A percentile compares a stretch with the other conserved stretches of the same genome.
Conservation (phyloP, 148 eudicot species). For the Rhododendron molle region DNA sequence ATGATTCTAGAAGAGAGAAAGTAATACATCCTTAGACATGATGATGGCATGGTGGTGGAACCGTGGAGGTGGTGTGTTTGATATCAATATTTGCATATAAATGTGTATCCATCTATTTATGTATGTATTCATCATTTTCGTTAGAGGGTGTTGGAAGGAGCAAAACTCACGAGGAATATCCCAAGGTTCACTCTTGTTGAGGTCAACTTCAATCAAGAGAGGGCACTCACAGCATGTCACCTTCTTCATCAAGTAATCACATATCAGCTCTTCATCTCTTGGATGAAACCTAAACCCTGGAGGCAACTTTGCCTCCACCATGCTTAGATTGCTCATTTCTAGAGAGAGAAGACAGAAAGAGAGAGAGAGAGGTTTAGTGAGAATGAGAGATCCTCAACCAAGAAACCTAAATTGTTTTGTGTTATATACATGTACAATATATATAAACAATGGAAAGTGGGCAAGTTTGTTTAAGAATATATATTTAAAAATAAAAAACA, state of each 20-base stretch:
- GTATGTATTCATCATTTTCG: background rate
- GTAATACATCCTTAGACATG: background rate
- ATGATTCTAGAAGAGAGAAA: background rate
- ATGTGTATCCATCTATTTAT: background rate
- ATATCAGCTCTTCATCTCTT: slow-evolving; percentile 76
- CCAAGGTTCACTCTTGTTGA: slow-evolving; percentile 93
- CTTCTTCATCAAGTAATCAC: slow-evolving; percentile 79
- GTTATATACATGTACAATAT: background rate
- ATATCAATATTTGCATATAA: background rate
- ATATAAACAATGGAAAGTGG: slow-evolving; percentile 2
- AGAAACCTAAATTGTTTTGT: slow-evolving; percentile 4
- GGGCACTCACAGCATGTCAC: slow-evolving; percentile 34
- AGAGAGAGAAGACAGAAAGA: background rate
- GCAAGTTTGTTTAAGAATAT: background rate
- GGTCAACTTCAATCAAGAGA: slow-evolving; percentile 73
- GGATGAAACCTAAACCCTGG: slow-evolving; percentile 95
- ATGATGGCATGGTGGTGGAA: background rate
- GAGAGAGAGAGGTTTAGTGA: background rate
- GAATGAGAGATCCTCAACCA: slow-evolving; percentile 5
- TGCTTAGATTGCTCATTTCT: slow-evolving; percentile 60
- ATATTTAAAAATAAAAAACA: background rate
- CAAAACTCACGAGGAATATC: slow-evolving; percentile 63
- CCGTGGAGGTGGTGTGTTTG: background rate
- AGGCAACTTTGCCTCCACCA: slow-evolving; percentile 78
- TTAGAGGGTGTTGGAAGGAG: background rate